Evolutionary conservation across 768 basidiomycete species (phyloP).

Genomic region (Suillus subluteus): DNA sequence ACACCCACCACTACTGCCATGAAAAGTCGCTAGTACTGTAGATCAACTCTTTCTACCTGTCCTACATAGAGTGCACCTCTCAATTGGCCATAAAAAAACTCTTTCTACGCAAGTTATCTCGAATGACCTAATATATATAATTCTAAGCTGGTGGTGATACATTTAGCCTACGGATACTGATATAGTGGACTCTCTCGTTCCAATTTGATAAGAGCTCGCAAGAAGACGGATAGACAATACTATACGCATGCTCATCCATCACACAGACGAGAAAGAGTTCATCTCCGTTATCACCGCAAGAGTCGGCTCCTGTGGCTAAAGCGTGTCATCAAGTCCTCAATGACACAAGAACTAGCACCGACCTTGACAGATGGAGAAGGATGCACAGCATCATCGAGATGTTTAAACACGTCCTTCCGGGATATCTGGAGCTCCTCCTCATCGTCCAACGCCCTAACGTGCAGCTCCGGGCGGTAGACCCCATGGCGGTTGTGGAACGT

Average conservation of each 20-base stretch:
- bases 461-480: neutral
- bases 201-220: neutral
- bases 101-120: neutral
- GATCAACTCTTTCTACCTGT: neutral
- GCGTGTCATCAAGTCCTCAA: neutral
- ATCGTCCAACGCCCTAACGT: too few species aligned
- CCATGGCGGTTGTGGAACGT: neutral
- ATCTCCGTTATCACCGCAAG: neutral
- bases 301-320: neutral
- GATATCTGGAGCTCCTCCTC: neutral
- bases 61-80: too few species aligned
- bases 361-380: neutral
- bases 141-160: neutral
- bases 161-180: neutral
- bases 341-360: neutral
- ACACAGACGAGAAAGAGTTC: neutral
- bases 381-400: neutral
- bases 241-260: neutral
- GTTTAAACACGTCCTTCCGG: neutral
- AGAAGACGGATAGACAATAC: neutral
- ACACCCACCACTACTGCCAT: neutral
- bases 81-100: neutral
- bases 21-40: too few species aligned
- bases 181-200: neutral
- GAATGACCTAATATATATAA: neutral